phyloP scores from a whole-genome alignment of 2,329 filamentous ascomycete genomes.

The Knoxdaviesia proteae region DNA sequence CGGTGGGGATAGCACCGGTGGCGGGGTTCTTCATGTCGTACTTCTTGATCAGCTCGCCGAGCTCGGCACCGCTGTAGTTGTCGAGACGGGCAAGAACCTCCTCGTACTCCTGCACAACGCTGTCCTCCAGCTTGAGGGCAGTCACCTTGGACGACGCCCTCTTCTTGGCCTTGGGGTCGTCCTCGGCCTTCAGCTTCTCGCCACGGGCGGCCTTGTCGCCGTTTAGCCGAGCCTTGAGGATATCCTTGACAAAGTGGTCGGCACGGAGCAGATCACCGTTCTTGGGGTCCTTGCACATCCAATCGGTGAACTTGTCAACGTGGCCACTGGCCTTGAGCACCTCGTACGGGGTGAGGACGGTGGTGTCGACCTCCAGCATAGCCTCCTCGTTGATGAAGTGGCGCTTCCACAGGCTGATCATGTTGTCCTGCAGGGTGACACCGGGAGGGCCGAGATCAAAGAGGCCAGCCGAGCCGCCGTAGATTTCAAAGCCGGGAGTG shows the following conservation, averaged over 20 bases:
- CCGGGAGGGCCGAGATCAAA: slow-evolving; percentile 90
- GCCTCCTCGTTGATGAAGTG: slow-evolving; percentile 87
- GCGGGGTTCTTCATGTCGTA: slow-evolving; percentile 74
- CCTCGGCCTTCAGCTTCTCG: slow-evolving; percentile 56
- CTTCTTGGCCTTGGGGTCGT: slow-evolving; percentile 67
- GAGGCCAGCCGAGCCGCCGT: slow-evolving; percentile 70
- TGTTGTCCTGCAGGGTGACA: slow-evolving; percentile 67
- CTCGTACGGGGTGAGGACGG: slow-evolving; percentile 77
- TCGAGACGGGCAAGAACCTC: slow-evolving; percentile 82
- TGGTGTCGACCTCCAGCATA: slow-evolving; percentile 90
- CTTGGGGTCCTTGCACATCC: slow-evolving; percentile 98
- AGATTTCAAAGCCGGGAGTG: slow-evolving; percentile 89
- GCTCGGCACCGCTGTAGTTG: slow-evolving; percentile 75
- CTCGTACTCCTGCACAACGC: slow-evolving; percentile 73
- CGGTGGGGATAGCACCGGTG: slow-evolving; percentile 54
- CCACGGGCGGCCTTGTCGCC: slow-evolving; percentile 86
- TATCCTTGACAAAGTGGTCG: slow-evolving; percentile 89
- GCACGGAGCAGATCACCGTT: slow-evolving; percentile 91
- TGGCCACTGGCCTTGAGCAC: slow-evolving; percentile 92
- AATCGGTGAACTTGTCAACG: slow-evolving; percentile 95
- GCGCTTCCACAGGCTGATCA: slow-evolving; percentile 77
- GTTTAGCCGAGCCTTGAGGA: slow-evolving; percentile 70
- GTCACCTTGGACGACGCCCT: slow-evolving; percentile 60
- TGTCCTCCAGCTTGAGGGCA: slow-evolving; percentile 71
- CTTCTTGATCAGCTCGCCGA: slow-evolving; percentile 75